Conservation (phyloP, 257 asterid species). For the Eustoma russellianum region DNA sequence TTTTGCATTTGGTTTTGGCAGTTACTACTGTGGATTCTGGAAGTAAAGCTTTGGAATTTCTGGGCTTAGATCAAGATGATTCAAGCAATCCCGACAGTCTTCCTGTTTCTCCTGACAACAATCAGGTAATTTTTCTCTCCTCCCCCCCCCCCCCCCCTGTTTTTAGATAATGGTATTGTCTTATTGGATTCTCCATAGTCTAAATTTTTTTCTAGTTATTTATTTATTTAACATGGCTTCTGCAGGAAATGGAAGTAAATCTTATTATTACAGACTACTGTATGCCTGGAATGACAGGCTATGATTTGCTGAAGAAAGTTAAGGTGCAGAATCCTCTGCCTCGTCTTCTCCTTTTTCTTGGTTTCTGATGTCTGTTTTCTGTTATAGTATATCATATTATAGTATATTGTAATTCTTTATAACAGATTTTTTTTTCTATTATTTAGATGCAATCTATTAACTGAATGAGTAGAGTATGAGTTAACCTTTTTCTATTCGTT, state of each 20-base stretch:
- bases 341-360: conserved; percentile 1
- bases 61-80: conserved; percentile 37
- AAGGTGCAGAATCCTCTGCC: conserved; percentile 30
- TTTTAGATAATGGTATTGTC: conserved; percentile 9
- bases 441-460: too few species aligned
- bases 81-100: conserved; percentile 14
- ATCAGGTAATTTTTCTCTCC: conserved; percentile 22
- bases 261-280: conserved; percentile 39
- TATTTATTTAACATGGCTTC: neutral
- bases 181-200: neutral
- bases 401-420: too few species aligned
- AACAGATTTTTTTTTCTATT: too few species aligned
- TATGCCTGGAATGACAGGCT: conserved; percentile 47
- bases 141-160: neutral
- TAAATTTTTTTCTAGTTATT: neutral
- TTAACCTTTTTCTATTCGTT: too few species aligned
- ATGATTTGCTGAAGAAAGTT: conserved; percentile 40
- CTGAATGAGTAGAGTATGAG: too few species aligned
- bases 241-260: conserved; percentile 25
- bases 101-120: conserved; percentile 26
- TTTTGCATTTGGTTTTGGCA: conserved; percentile 17
- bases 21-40: conserved; percentile 67
- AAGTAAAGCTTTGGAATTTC: conserved; percentile 48
- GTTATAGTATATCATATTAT: too few species aligned
- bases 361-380: neutral